phyloP scores from a whole-genome alignment of 164 flowering plant genomes.

The Platanus orientalis region DNA sequence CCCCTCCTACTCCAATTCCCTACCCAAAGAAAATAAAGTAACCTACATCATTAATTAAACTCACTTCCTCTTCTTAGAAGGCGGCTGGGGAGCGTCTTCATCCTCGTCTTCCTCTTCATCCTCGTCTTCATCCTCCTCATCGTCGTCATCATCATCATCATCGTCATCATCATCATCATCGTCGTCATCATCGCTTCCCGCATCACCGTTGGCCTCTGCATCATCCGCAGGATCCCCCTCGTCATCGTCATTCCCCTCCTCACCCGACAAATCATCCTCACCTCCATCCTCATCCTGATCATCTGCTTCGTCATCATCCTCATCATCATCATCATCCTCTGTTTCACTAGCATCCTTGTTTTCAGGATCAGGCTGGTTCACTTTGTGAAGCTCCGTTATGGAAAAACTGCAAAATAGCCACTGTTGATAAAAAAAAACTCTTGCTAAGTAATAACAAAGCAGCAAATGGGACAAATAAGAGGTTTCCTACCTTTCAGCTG shows the following conservation, averaged over 20 bases:
- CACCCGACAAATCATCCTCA: conserved; percentile 53
- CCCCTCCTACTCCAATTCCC: neutral
- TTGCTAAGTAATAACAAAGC: neutral
- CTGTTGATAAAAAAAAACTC: neutral
- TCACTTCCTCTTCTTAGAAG: conserved; percentile 30
- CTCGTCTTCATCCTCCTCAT: conserved; percentile 20
- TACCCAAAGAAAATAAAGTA: neutral
- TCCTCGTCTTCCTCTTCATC: conserved; percentile 17
- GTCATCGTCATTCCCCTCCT: conserved; percentile 30
- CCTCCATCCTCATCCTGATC: conserved; percentile 34
- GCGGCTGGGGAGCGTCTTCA: conserved; percentile 22
- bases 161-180: conserved; percentile 35
- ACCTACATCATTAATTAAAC: neutral
- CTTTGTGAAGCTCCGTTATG: conserved; percentile 29
- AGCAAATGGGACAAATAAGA: neutral
- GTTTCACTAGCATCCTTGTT: conserved; percentile 55
- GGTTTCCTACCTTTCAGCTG: conserved; percentile 12
- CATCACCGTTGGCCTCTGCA: conserved; percentile 42
- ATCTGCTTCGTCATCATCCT: conserved; percentile 23
- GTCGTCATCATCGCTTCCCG: conserved; percentile 40
- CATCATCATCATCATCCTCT: conserved; percentile 62
- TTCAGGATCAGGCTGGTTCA: conserved; percentile 37
- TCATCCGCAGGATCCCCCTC: conserved; percentile 49
- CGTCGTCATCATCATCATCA: conserved; percentile 17
- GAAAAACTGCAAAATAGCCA: conserved; percentile 36